These are phyloP conservation scores for Xerocomellus chrysenteron DNA, from an alignment of 768 basidiomycete genomes.

Conservation along the genomic window DNA sequence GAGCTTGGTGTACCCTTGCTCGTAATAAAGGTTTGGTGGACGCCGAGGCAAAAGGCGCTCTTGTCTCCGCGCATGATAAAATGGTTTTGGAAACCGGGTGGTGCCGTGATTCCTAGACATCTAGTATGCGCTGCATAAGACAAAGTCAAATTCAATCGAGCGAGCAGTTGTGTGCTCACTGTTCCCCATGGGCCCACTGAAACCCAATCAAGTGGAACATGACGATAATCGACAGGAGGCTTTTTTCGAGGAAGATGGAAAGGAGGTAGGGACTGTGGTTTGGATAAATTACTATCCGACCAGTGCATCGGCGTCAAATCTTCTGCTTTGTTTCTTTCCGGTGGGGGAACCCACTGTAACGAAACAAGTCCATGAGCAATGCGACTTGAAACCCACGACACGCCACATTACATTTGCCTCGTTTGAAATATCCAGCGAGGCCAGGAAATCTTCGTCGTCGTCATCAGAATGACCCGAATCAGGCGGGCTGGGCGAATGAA, in stretches of 20 bases:
- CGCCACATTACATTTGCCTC: conserved; percentile 25
- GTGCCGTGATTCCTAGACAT: conserved; percentile 9
- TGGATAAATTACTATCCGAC: neutral
- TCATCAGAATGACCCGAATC: neutral
- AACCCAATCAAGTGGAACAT: conserved; percentile 19
- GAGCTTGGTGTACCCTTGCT: conserved; percentile 27
- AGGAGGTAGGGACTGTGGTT: conserved; percentile 2
- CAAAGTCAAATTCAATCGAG: neutral
- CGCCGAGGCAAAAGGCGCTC: conserved; percentile 21
- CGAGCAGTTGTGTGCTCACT: conserved; percentile 11
- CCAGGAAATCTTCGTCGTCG: conserved; percentile 26
- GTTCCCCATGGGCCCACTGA: conserved; percentile 19
- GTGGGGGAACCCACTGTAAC: conserved; percentile 26
- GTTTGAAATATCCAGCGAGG: conserved; percentile 32
- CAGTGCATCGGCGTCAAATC: conserved; percentile 24
- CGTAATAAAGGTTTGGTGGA: conserved; percentile 24
- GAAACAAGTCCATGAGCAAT: conserved; percentile 3
- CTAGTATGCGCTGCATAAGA: conserved; percentile 8
- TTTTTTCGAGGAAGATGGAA: conserved; percentile 13
- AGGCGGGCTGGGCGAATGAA: neutral
- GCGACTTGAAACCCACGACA: neutral
- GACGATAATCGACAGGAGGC: conserved; percentile 19
- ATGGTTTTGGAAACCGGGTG: conserved; percentile 24
- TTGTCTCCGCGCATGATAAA: conserved; percentile 21
- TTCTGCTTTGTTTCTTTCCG: conserved; percentile 32